Base-by-base conservation (phyloP, 169 alveolate genomes). In the Cryptosporidium tyzzeri region DNA sequence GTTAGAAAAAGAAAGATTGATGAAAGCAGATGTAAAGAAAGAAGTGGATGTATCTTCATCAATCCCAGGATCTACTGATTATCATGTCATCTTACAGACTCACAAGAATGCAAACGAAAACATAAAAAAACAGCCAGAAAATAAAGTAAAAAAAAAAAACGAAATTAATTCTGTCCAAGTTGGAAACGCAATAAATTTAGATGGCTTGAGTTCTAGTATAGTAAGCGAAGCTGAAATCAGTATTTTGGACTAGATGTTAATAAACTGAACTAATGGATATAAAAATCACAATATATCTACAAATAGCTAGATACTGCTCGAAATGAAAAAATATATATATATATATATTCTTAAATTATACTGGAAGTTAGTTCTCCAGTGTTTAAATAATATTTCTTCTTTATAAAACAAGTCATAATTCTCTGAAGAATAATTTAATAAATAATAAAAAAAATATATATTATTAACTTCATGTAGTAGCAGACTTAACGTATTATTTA, bases 141-240 rank as follows among this genome's bases (percentile, higher is more conserved):
- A 65, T 53, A 26, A 62, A 1, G 4, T 2, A 10, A 58, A 23
- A 65, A 61, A 26, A 45, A 1, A 59, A 23, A 80, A 80, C 29
- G 6, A 41, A 35, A 37, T 80, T 26, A 35, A 0, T 18, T 41
- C 80, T 26, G 35, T 65, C 16, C 39, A 62, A 62, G 6, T 50
- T 6, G 89, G 67, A 14, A 16, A 4, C 12, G 41, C 1, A 1
- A 6, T 26, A 33, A 33, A 80, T 16, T 26, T 80, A 8, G 89
- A 80, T 21, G 75, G 75, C 10, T 39, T 80, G 21, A 80, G 89
- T 26, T 59, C 80, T 8, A 80, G 89, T 7, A n/a, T 80, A 14
- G 89, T 80, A 4, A 33, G 59, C 33, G 89, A 80, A 39, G 35
- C 44, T 0, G 75, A 59, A 18, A 26, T 80, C 35, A 31, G 69